Evolutionary conservation across 441 rosid species (phyloP), one percentile per base, ranked within the genome.

Genomic region (Eutrema salsugineum): DNA sequence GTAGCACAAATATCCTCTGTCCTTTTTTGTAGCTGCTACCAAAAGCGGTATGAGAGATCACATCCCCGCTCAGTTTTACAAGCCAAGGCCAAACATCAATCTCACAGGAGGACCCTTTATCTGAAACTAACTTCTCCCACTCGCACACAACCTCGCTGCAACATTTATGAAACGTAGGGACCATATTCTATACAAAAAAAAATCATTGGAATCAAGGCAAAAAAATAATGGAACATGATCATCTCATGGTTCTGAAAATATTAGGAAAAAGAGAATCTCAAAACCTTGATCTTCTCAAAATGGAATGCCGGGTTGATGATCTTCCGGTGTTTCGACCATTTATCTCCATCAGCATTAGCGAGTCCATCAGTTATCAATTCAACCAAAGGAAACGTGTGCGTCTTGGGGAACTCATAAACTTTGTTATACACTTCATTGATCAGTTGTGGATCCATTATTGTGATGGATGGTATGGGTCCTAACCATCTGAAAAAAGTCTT

Each of bases 181-280:
- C 38, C 88, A 82, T 82, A 30, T 70, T 79, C 84, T 79, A 27
- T 72, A 54, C 39, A 74, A 5, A 43, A 74, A 5, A 43, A 5
- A 20, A 22, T 6, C n/a, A 53, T 22, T 8, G n/a, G n/a, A n/a
- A 14, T 8, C 12, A 50, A 50, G 16, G 48, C 17, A 60, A 20
- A 38, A 11, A 55, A 50, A 28, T 6, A 28, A 10, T 4, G 14
- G 15, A 9, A 32, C 5, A 24, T 42, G 24, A 28, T 57, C 43
- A 61, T 3, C n/a, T 27, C 24, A 38, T 40, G 30, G 58, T 42
- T 71, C n/a, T 48, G 20, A 42, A 9, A 39, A 27, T 48, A 36
- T 58, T 40, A 7, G 49, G n/a, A n/a, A 58, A 32, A 70, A 47
- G 24, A 11, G 11, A 30, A 24, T 32, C 16, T 11, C 1, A 17